These are phyloP conservation scores for Fusarium ambrosium DNA, from an alignment of 2,329 filamentous ascomycete genomes.

Conservation along the genomic window DNA sequence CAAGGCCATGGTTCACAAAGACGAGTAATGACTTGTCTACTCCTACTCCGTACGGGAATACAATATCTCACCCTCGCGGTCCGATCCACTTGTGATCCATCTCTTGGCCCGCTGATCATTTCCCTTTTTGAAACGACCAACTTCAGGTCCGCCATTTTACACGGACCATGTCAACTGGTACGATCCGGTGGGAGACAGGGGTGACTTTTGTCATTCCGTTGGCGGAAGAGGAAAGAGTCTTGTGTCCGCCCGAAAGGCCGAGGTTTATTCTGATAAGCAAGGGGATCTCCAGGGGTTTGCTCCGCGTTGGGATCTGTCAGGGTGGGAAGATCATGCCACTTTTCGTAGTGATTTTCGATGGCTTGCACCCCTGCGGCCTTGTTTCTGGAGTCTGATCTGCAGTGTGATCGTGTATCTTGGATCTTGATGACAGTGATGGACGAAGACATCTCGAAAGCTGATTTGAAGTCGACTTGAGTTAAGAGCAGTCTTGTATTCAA, in stretches of 20 bases:
- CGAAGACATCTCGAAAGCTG: neutral
- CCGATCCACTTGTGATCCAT: neutral
- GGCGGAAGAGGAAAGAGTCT: neutral
- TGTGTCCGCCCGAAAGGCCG: neutral
- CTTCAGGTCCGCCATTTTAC: neutral
- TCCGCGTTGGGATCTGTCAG: neutral
- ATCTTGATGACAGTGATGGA: neutral
- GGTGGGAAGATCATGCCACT: slow-evolving; percentile 7
- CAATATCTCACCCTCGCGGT: neutral
- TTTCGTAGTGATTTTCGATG: slow-evolving; percentile 9
- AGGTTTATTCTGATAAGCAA: neutral
- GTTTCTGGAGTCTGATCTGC: slow-evolving; percentile 3
- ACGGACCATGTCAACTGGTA: neutral
- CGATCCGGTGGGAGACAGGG: neutral
- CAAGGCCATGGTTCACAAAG: neutral
- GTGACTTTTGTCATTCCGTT: neutral
- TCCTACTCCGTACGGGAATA: neutral
- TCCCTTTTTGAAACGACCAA: neutral
- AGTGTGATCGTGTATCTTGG: neutral
- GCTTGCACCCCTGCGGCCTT: neutral
- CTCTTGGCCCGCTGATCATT: slow-evolving; percentile 8
- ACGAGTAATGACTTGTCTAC: neutral
- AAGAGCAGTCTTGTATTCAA: neutral
- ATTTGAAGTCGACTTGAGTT: neutral
- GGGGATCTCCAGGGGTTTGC: neutral